Conservation (phyloP, 2,329 filamentous ascomycete genomes). For the Lasiodiplodia theobromae region DNA sequence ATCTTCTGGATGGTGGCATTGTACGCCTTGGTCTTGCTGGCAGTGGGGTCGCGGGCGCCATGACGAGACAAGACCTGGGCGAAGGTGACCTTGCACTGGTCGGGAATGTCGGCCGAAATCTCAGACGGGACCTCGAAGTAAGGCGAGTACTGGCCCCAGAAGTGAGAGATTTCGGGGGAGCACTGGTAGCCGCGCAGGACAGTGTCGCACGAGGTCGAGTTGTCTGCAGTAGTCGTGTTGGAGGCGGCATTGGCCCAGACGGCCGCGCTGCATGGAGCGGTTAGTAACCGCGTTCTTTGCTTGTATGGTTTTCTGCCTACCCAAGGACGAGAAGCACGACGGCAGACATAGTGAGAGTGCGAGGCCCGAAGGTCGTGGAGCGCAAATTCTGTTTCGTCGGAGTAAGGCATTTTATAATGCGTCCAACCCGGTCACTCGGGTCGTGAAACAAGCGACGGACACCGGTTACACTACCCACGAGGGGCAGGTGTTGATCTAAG, state of each 20-base stretch:
- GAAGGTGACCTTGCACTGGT: conserved; percentile 77
- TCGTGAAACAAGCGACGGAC: background rate
- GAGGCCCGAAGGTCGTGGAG: background rate
- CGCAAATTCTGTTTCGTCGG: background rate
- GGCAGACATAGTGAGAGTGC: conserved; percentile 19
- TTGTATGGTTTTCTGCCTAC: background rate
- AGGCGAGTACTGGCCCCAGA: conserved; percentile 89
- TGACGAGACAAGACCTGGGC: conserved; percentile 84
- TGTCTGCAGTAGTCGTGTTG: background rate
- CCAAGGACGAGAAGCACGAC: conserved; percentile 16
- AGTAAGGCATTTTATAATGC: background rate
- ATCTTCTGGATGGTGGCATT: conserved; percentile 70
- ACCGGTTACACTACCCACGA: conserved; percentile 1
- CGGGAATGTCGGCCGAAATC: conserved; percentile 66
- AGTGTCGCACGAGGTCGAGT: conserved; percentile 57
- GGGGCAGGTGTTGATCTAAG: conserved; percentile 17
- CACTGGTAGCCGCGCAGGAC: conserved; percentile 68
- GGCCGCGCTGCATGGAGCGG: background rate
- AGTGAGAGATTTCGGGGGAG: conserved; percentile 65
- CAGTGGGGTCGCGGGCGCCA: conserved; percentile 82
- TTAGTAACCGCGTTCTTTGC: conserved; percentile 2
- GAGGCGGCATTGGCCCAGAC: conserved; percentile 14
- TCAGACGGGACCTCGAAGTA: conserved; percentile 78
- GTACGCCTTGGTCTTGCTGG: conserved; percentile 70
- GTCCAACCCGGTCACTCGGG: background rate